phyloP scores from a whole-genome alignment of 1,139 yeast species.

The Saccharomyces pastorianus region DNA sequence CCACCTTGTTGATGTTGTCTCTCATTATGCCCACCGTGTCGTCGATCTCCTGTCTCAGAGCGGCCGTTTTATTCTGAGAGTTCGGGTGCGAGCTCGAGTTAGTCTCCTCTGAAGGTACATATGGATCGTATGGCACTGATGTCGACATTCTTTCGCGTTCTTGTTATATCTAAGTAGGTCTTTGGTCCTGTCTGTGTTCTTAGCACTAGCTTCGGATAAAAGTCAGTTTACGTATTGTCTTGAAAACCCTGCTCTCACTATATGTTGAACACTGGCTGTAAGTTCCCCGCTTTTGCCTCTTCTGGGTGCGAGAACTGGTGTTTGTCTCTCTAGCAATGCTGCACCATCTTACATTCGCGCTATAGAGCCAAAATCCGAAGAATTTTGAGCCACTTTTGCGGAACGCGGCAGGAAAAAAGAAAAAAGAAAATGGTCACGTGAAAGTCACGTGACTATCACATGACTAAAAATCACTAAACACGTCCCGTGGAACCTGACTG shows the following conservation, averaged over 20 bases:
- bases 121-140: slow-evolving; percentile 85
- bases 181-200: too few species aligned
- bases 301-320: background rate
- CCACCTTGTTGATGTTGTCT: slow-evolving; percentile 92
- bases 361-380: background rate
- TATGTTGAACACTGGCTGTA: too few species aligned
- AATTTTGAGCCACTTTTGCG: slow-evolving; percentile 1
- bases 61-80: slow-evolving; percentile 58
- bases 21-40: slow-evolving; percentile 98
- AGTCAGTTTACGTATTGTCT: too few species aligned
- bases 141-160: slow-evolving; percentile 48
- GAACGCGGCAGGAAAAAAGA: background rate
- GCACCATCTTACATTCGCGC: background rate
- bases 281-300: background rate
- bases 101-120: slow-evolving; percentile 56
- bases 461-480: background rate
- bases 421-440: background rate
- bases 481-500: background rate
- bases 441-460: background rate
- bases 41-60: slow-evolving; percentile 86
- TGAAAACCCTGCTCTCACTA: too few species aligned
- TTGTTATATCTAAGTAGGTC: background rate
- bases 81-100: slow-evolving; percentile 22
- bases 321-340: background rate
- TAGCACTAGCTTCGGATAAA: too few species aligned